A percentile compares a stretch with the other conserved stretches of the same genome.
phyloP scores from a whole-genome alignment of 257 asterid species.

The Plectranthus barbatus region DNA sequence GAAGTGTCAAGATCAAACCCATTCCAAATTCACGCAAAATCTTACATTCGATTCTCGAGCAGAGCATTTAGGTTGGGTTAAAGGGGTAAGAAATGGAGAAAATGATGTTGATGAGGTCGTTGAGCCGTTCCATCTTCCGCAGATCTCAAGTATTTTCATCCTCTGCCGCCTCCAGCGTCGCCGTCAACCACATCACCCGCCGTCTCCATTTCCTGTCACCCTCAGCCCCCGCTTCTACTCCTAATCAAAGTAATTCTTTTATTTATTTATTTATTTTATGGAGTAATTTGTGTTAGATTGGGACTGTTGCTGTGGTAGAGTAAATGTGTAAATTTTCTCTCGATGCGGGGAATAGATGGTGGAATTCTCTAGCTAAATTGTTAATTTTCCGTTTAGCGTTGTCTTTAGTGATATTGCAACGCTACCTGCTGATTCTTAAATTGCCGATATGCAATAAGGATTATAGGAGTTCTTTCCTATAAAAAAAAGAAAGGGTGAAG shows the following conservation, averaged over 20 bases:
- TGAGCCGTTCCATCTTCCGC: slow-evolving; percentile 56
- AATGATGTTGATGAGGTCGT: slow-evolving; percentile 53
- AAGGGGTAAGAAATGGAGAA: slow-evolving; percentile 34
- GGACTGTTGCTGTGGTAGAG: background rate
- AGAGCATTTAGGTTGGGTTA: background rate
- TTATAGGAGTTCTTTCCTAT: background rate
- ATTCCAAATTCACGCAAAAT: background rate
- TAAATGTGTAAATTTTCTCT: background rate
- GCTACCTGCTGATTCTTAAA: background rate
- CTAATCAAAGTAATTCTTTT: slow-evolving; percentile 19
- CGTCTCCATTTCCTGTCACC: slow-evolving; percentile 50
- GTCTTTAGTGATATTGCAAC: background rate
- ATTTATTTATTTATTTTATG: background rate
- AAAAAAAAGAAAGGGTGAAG: background rate
- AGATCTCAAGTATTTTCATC: slow-evolving; percentile 43
- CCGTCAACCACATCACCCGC: slow-evolving; percentile 47
- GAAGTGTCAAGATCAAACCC: slow-evolving; percentile 18
- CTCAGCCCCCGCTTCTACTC: slow-evolving; percentile 32
- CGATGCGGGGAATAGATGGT: background rate
- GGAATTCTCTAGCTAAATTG: background rate
- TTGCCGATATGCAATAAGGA: background rate
- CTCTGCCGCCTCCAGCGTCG: slow-evolving; percentile 17
- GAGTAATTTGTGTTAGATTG: background rate
- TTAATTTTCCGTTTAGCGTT: background rate
- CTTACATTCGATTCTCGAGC: slow-evolving; percentile 6